Percentiles rank a stretch among this genome's conserved stretches.
Evolutionary conservation across 495 filamentous ascomycete genomes (phyloP).

Genomic region (Elasticomyces elasticus): DNA sequence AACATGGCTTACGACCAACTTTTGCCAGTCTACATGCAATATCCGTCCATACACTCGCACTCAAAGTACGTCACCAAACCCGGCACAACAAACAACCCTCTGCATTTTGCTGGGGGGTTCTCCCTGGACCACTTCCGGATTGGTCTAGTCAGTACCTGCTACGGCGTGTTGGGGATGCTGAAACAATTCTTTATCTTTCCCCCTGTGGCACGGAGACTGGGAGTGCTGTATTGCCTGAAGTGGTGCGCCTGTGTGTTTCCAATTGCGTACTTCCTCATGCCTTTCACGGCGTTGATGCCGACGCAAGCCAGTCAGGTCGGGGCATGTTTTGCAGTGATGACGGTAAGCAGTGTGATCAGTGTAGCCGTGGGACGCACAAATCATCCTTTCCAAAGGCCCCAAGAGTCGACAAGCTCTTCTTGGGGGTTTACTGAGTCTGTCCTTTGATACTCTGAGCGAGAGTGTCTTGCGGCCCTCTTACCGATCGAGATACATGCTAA

Average conservation of each 20-base stretch:
- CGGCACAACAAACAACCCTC: conserved; percentile 55
- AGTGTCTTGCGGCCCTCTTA: too few relatives aligned
- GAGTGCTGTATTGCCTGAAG: conserved; percentile 60
- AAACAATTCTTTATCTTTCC: conserved; percentile 78
- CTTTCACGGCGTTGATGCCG: conserved; percentile 54
- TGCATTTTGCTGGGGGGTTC: conserved; percentile 72
- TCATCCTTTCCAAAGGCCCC: too few relatives aligned
- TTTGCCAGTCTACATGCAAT: conserved; percentile 72
- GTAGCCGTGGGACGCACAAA: too few relatives aligned
- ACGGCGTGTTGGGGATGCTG: conserved; percentile 59
- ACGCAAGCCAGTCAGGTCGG: conserved; percentile 27
- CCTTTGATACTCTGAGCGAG: too few relatives aligned
- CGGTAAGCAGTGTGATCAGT: too few relatives aligned
- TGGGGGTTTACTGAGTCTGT: too few relatives aligned
- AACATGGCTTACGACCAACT: conserved; percentile 71
- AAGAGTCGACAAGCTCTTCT: too few relatives aligned
- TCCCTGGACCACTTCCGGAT: conserved; percentile 50
- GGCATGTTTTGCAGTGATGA: conserved; percentile 47
- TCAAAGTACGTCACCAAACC: neutral
- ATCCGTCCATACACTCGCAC: conserved; percentile 37
- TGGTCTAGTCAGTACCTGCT: conserved; percentile 65
- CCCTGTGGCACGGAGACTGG: conserved; percentile 52
- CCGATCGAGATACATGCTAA: too few relatives aligned
- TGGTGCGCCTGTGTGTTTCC: conserved; percentile 53
- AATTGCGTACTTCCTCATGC: conserved; percentile 59